Base-by-base conservation (phyloP, 108 stramenopile genomes). In the Nitzschia putrida region DNA sequence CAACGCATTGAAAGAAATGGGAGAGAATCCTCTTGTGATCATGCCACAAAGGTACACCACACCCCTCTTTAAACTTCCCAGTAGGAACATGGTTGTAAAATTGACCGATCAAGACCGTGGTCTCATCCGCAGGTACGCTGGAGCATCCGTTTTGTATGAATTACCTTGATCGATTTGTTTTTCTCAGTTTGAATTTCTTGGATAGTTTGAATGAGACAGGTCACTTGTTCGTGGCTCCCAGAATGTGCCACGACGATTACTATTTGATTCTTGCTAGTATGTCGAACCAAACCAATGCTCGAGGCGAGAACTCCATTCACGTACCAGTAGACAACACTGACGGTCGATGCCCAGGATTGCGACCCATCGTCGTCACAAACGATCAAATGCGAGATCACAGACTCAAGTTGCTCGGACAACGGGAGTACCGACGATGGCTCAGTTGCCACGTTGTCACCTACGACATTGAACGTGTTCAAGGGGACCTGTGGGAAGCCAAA, bases 351-450 rank as follows among this genome's bases (percentile, higher is more conserved):
- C 91, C 91, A 21, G 91, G 91, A 8, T 68, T 80, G 11, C 74
- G 93, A 37, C 90, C 93, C 16, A 80, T 90, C 53, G 68, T 95
- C 3, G 81, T 95, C 42, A 83, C 88, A 8, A 95, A 95, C 63
- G 93, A 95, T 78, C 86, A 88, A 71, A 90, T 95, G 89, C 57
- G 93, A n/a, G 93, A 95, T 64, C 93, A 95, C 74, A 89, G 83
- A 68, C 73, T 87, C 10, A 85, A 85, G 34, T 68, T 95, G 43
- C 77, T 92, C 9, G 86, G 89, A 39, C 88, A 87, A 42, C 74
- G 85, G 41, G 73, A 89, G 21, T 95, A 92, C 47, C 74, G 90
- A 34, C 78, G 91, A 52, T 95, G 93, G 93, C 86, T 76, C 57
- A 88, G 87, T 59, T 90, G 71, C 57, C 82, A 83, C 40, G 87